Evolutionary conservation across 768 basidiomycete species (phyloP), one percentile per base, ranked within the genome.

Genomic region (Strobilomyces confusus): DNA sequence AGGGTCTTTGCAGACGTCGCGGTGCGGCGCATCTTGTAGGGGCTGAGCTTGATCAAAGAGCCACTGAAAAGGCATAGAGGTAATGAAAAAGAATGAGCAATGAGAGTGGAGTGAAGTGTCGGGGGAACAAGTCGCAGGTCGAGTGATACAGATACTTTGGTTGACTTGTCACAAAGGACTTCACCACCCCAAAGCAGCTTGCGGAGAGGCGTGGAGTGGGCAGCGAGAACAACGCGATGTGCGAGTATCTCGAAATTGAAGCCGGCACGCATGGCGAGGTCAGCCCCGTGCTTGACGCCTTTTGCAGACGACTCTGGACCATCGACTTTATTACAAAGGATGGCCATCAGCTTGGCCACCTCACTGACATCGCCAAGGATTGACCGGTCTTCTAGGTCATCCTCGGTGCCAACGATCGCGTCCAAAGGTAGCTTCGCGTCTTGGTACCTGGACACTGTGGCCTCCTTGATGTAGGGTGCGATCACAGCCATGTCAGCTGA

Each of bases 71-170:
- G 1, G 89, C 80, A 69, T 98, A 98, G n/a, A 98, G 69, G 63
- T 93, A 98, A 22, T 84, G 78, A 19, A 97, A 67, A 19, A 98
- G 73, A 20, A 95, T 77, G 15, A 97, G 78, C 15, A 87, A 69
- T 0, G 91, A 73, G 8, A 95, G 71, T 0, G 86, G 77, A 42
- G 83, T 80, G 55, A 81, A 70, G 53, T 9, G 29, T 36, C 1
- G 46, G 37, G 32, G 32, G 47, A 43, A 42, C 36, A 17, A 26
- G 47, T 5, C 30, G 60, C n/a, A 63, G 51, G 56, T 51, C 22
- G 29, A 66, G 48, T 2, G 58, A 65, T 13, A 80, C 53, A 13
- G 68, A 63, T 40, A 78, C 54, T 36, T 63, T 59, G 9, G 70
- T 63, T 1, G 56, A 53, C 17, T 52, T 44, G 48, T 76, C 72